phyloP scores from a whole-genome alignment of 257 asterid genomes.

The Nicotiana benthamiana region DNA sequence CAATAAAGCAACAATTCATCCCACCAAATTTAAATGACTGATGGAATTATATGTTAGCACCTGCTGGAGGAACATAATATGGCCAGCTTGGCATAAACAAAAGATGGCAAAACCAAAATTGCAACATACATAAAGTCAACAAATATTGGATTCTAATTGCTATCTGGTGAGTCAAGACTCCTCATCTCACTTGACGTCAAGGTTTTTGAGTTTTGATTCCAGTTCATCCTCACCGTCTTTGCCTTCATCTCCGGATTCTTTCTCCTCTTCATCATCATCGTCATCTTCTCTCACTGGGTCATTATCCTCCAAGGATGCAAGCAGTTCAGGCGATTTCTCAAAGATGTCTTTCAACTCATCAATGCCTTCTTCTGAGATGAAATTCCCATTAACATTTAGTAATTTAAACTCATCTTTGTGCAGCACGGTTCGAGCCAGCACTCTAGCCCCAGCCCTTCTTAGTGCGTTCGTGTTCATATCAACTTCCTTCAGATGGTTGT shows the following conservation, averaged over 20 bases:
- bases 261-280: constrained; percentile 50
- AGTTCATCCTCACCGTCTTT: constrained; percentile 56
- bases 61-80: constrained; percentile 3
- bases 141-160: not conserved
- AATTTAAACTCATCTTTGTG: constrained; percentile 47
- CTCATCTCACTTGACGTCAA: constrained; percentile 45
- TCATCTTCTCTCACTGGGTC: constrained; percentile 86
- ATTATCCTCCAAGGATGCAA: constrained; percentile 81
- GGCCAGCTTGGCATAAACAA: not conserved
- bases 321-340: constrained; percentile 54
- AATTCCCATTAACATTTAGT: constrained; percentile 67
- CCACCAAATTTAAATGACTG: constrained; percentile 17
- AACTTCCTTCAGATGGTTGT: constrained; percentile 56
- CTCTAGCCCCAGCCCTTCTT: constrained; percentile 52
- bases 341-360: constrained; percentile 67
- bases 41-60: constrained; percentile 7
- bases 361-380: constrained; percentile 78
- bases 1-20: not conserved
- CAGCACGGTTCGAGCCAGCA: constrained; percentile 57
- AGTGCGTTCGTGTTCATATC: constrained; percentile 67
- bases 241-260: constrained; percentile 56
- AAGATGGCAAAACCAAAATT: not conserved
- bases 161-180: constrained; percentile 2
- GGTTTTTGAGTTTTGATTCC: constrained; percentile 59
- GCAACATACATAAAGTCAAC: constrained; percentile 3